Evolutionary conservation across 768 basidiomycete genomes (phyloP).

Genomic region (Wakefieldia striispora): DNA sequence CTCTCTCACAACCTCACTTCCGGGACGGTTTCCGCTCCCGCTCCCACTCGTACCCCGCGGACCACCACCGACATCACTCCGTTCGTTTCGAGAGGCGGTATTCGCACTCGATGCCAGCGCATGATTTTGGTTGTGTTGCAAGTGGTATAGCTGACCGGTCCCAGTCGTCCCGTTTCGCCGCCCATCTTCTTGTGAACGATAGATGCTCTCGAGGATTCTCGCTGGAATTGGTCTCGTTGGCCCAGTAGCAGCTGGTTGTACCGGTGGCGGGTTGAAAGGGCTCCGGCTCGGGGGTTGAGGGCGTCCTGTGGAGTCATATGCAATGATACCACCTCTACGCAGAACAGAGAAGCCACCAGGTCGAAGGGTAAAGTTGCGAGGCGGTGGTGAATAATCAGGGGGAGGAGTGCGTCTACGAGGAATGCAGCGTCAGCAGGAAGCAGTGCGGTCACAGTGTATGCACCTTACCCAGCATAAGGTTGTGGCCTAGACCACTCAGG

Average conservation of each 20-base stretch:
- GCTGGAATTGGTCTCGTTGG: conserved; percentile 14
- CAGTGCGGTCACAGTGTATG: background rate
- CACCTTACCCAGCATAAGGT: conserved; percentile 26
- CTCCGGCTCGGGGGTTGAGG: conserved; percentile 12
- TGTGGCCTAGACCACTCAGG: conserved; percentile 26
- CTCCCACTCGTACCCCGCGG: conserved; percentile 3
- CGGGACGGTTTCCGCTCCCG: conserved; percentile 11
- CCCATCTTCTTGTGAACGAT: conserved; percentile 23
- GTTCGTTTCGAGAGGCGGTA: conserved; percentile 9
- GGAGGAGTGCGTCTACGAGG: conserved; percentile 22
- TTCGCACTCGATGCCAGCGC: background rate
- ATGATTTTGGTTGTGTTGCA: conserved; percentile 8
- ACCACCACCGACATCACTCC: conserved; percentile 5
- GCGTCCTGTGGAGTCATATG: conserved; percentile 8
- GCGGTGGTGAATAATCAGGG: conserved; percentile 20
- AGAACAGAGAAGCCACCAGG: conserved; percentile 12
- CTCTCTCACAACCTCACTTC: conserved; percentile 9
- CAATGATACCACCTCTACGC: conserved; percentile 9
- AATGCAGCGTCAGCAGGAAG: conserved; percentile 1
- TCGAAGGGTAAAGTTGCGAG: conserved; percentile 16
- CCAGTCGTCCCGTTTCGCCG: conserved; percentile 17
- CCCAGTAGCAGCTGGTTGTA: conserved; percentile 7
- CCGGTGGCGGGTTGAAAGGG: conserved; percentile 6
- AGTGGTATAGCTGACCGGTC: conserved; percentile 10
- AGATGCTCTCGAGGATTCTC: conserved; percentile 20